Conservation (phyloP, 495 filamentous ascomycete genomes). For the Podospora appendiculata region DNA sequence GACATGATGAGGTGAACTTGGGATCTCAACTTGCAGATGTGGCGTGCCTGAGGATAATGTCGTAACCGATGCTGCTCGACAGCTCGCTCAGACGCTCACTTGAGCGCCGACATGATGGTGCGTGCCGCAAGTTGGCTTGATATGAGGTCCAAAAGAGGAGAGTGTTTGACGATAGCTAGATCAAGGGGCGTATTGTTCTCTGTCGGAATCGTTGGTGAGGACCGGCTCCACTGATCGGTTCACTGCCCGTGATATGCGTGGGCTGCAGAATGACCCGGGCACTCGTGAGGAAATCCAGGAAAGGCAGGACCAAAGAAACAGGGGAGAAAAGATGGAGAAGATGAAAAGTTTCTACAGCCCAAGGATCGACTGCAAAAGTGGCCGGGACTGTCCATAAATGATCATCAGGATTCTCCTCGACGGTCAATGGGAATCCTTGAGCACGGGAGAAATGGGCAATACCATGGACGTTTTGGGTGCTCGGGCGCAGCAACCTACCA, state of each 20-base stretch:
- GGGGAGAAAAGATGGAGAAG: slow-evolving; percentile 1
- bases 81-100: not conserved
- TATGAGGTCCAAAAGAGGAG: no score
- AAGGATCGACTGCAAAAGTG: not conserved
- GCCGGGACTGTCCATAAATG: slow-evolving; percentile 7
- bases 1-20: slow-evolving; percentile 6
- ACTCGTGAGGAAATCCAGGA: not conserved
- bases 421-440: no score
- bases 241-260: not conserved
- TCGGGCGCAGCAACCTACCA: no score
- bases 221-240: not conserved
- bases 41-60: not conserved
- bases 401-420: slow-evolving; percentile 8
- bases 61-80: no score
- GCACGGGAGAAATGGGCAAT: not conserved
- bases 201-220: not conserved
- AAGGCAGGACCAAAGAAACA: not conserved
- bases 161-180: no score
- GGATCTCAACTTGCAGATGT: not conserved
- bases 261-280: slow-evolving; percentile 2
- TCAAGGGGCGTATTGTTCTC: no score
- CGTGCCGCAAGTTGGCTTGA: not conserved
- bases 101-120: not conserved
- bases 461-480: no score
- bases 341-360: not conserved